These are phyloP conservation scores for Vitis amurensis DNA, from an alignment of 164 flowering plant genomes.

Conservation along the genomic window DNA sequence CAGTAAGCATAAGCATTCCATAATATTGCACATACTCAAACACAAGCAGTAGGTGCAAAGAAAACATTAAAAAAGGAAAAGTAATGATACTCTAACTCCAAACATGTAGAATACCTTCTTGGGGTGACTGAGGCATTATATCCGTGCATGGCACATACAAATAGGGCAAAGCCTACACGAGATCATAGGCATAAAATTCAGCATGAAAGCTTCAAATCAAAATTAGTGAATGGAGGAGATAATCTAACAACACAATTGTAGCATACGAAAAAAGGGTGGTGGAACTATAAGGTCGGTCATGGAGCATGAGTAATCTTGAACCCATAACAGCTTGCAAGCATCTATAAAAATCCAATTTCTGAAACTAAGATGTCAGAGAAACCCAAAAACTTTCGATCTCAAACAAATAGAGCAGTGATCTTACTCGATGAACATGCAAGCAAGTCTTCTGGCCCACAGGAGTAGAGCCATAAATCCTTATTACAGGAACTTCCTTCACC, in stretches of 20 bases:
- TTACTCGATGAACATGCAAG: constrained; percentile 76
- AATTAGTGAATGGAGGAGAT: neutral
- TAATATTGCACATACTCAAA: too few species aligned
- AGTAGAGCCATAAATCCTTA: constrained; percentile 78
- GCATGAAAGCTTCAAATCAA: neutral
- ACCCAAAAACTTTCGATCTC: neutral
- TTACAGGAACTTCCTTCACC: constrained; percentile 79
- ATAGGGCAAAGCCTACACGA: constrained; percentile 79
- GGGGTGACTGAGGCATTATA: constrained; percentile 30
- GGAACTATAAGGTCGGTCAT: too few species aligned
- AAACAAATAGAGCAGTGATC: neutral
- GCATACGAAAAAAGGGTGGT: too few species aligned
- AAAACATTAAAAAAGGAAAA: too few species aligned
- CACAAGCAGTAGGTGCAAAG: too few species aligned
- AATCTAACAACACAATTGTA: neutral
- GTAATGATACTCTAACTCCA: neutral
- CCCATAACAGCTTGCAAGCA: too few species aligned
- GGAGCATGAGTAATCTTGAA: too few species aligned
- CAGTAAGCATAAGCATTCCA: too few species aligned
- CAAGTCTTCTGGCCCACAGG: constrained; percentile 87
- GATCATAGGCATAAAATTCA: neutral
- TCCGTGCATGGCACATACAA: constrained; percentile 78
- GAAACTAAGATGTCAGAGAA: too few species aligned
- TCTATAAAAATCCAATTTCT: too few species aligned
- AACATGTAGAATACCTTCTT: constrained; percentile 44